Conservation (phyloP, 306 rosid genomes). For the Gillenia trifoliata region DNA sequence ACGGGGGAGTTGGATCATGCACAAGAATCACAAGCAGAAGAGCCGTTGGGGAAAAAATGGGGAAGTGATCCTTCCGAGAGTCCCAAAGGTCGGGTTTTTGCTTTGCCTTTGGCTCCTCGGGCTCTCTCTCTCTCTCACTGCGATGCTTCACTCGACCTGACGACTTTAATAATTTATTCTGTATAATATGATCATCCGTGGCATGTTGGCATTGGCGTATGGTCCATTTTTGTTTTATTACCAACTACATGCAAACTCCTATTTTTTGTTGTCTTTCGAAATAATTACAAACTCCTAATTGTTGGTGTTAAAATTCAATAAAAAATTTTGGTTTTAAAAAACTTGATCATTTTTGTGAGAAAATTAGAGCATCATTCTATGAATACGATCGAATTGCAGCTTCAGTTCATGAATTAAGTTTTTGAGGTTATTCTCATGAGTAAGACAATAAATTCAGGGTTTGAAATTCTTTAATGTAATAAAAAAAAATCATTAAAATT, state of each 20-base stretch:
- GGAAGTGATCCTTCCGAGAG: constrained; percentile 39
- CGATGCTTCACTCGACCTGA: not conserved
- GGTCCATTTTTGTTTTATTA: not conserved
- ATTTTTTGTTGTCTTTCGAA: no score
- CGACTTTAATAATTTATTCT: not conserved
- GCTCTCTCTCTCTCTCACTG: not conserved
- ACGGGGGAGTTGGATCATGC: constrained; percentile 6
- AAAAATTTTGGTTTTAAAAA: no score
- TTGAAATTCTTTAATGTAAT: no score
- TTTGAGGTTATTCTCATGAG: no score
- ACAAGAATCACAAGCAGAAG: not conserved
- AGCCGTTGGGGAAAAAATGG: not conserved
- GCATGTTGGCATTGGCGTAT: not conserved
- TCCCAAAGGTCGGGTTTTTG: constrained; percentile 34
- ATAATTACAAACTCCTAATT: no score
- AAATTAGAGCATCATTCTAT: no score
- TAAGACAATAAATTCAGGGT: no score
- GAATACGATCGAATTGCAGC: no score
- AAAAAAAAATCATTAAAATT: no score
- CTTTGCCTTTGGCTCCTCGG: constrained; percentile 25
- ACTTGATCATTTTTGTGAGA: no score
- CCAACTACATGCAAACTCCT: not conserved
- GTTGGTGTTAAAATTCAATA: no score
- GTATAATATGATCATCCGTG: not conserved
- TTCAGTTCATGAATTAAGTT: no score